Evolutionary conservation across 1,139 yeast species (phyloP), one percentile per base, ranked within the genome.

Genomic region (Zygoascus meyerae): DNA sequence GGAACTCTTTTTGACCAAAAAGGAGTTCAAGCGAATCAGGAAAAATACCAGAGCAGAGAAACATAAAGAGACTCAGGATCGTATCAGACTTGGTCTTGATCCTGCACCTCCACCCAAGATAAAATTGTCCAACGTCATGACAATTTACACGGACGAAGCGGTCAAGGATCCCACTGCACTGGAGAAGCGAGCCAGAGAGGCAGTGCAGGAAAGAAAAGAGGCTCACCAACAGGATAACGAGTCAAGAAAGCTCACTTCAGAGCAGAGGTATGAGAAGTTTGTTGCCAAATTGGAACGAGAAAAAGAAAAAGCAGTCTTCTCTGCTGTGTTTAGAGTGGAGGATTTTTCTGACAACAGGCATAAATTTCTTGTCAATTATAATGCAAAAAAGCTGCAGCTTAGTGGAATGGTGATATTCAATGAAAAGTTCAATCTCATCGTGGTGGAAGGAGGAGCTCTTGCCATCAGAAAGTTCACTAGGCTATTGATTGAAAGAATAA

Each of bases 61-160:
- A 48, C 78, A 79, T 51, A 81, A 83, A 57, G 92, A 82, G 43
- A 74, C 76, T 51, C 95, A 86, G 60, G 94, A 87, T 56, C 71
- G 86, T 42, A 82, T 90, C 28, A 75, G 81, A 52, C 68, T 86
- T 5, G 98, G 98, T 0, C 67, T 90, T 18, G 89, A 83, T 44
- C 84, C 95, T 0, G 85, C 95, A 2, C 97, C 96, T 0, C 83
- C 84, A 5, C 95, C 97, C 2, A 92, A 90, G 64, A 86, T 90
- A 29, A 86, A 83, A 57, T 69, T 87, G 45, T 78, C 83, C 40
- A 92, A 90, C 61, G 73, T 90, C 62, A 85, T 86, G 89, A 83
- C 77, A 55, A 95, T 87, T 0, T 71, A 83, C 42, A 86, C 96
- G 2, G 82, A 86, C 59, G 95, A 86, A 52, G 86, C 94, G n/a